Evolutionary conservation across 176 grass and related monocot species (phyloP).

Genomic region (Triticum monococcum): DNA sequence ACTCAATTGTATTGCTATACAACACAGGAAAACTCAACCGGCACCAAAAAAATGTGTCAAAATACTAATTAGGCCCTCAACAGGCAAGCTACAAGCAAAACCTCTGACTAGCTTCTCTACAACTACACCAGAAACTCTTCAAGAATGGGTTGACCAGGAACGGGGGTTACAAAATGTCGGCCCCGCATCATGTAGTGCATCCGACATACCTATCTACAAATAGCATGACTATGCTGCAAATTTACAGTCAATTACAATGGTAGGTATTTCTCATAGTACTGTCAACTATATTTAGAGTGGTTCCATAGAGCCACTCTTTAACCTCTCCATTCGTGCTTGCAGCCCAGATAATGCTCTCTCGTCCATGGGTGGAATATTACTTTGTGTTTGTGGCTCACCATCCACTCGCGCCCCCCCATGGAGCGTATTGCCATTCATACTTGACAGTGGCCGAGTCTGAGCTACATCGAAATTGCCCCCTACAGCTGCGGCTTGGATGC

Average conservation of each 20-base stretch:
- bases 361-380: constrained; percentile 81
- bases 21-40: constrained; percentile 31
- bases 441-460: constrained; percentile 49
- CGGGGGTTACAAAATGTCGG: constrained; percentile 46
- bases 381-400: constrained; percentile 54
- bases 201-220: constrained; percentile 59
- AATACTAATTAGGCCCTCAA: constrained; percentile 32
- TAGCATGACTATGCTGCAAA: constrained; percentile 51
- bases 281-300: constrained; percentile 65
- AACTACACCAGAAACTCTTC: constrained; percentile 27
- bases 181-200: constrained; percentile 28
- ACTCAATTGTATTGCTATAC: constrained; percentile 39
- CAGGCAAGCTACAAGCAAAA: constrained; percentile 33
- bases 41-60: constrained; percentile 20
- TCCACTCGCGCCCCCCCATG: constrained; percentile 43
- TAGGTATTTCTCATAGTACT: constrained; percentile 27
- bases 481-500: constrained; percentile 90
- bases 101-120: constrained; percentile 35
- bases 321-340: constrained; percentile 93
- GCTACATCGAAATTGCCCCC: constrained; percentile 58
- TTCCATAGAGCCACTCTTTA: constrained; percentile 91
- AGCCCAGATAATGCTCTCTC: constrained; percentile 90
- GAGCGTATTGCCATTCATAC: constrained; percentile 51
- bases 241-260: constrained; percentile 84
- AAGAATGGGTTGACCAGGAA: constrained; percentile 36